Evolutionary conservation across 1,139 yeast genomes (phyloP).

Genomic region (Groenewaldozyma sp.): DNA sequence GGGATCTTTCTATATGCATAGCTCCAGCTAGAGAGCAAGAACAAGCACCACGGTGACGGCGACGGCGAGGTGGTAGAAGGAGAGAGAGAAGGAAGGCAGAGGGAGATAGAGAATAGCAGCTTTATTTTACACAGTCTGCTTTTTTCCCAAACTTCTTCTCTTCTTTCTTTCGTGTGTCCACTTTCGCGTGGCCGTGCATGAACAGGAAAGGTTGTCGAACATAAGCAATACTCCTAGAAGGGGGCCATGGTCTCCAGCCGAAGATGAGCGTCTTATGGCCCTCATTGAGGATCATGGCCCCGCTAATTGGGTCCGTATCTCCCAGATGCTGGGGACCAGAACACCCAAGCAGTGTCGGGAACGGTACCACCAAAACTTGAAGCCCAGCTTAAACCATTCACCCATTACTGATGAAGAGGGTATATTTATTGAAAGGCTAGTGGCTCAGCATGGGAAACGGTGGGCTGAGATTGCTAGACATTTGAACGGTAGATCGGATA

Average conservation of each 20-base stretch:
- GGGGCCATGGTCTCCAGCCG: constrained; percentile 90
- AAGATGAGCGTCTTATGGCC: constrained; percentile 63
- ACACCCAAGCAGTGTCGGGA: constrained; percentile 92
- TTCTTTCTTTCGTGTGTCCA: constrained; percentile 1
- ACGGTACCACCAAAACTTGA: constrained; percentile 83
- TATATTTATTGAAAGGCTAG: constrained; percentile 65
- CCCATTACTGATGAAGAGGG: constrained; percentile 88
- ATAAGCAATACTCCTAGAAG: constrained; percentile 31
- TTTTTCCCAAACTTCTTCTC: neutral
- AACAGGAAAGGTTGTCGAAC: neutral
- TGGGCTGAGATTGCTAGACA: constrained; percentile 95
- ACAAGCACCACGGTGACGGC: neutral
- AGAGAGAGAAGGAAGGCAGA: neutral
- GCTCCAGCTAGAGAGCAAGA: neutral
- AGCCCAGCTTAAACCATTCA: constrained; percentile 70
- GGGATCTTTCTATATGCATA: neutral
- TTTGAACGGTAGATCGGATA: constrained; percentile 77
- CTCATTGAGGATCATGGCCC: constrained; percentile 72
- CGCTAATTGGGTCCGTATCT: constrained; percentile 81
- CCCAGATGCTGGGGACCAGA: constrained; percentile 62
- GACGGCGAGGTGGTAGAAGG: neutral
- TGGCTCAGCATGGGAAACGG: constrained; percentile 70
- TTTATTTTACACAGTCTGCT: neutral
- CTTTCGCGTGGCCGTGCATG: neutral
- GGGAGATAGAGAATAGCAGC: neutral